Evolutionary conservation across 139 green algal genomes (phyloP).

Genomic region (Chlorella sp.): DNA sequence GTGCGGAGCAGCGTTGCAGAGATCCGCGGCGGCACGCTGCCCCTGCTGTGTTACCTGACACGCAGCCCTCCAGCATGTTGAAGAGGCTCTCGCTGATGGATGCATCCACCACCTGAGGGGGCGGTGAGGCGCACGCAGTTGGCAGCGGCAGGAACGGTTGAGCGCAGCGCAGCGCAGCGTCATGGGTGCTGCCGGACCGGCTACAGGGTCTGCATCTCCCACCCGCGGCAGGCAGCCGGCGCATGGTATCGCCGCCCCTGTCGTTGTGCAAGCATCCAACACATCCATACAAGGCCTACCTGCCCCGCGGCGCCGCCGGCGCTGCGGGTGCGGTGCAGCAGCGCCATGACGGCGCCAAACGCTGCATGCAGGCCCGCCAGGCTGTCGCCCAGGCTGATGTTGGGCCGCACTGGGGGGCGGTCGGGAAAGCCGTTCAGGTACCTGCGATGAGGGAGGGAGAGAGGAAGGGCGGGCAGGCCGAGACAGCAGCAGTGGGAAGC

Average conservation of each 20-base stretch:
- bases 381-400: conserved; percentile 76
- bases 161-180: too few relatives aligned
- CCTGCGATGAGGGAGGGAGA: conserved; percentile 1
- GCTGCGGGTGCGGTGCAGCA: conserved; percentile 64
- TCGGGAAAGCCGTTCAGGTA: conserved; percentile 58
- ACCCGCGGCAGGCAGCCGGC: too few relatives aligned
- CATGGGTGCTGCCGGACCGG: too few relatives aligned
- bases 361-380: conserved; percentile 80
- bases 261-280: too few relatives aligned
- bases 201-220: too few relatives aligned
- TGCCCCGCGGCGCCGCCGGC: conserved; percentile 16
- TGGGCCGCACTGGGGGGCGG: conserved; percentile 75
- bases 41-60: conserved; percentile 55
- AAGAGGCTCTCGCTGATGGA: conserved; percentile 81
- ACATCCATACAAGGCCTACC: conserved; percentile 5
- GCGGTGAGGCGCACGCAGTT: too few relatives aligned
- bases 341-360: conserved; percentile 82
- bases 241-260: too few relatives aligned
- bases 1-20: too few relatives aligned
- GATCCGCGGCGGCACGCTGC: too few relatives aligned
- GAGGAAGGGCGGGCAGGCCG: too few relatives aligned
- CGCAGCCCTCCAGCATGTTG: conserved; percentile 84
- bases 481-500: too few relatives aligned
- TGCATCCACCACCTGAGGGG: conserved; percentile 78
- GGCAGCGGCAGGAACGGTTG: too few relatives aligned